phyloP scores from a whole-genome alignment of 2,329 filamentous ascomycete genomes.

The Alternaria ethzedia region DNA sequence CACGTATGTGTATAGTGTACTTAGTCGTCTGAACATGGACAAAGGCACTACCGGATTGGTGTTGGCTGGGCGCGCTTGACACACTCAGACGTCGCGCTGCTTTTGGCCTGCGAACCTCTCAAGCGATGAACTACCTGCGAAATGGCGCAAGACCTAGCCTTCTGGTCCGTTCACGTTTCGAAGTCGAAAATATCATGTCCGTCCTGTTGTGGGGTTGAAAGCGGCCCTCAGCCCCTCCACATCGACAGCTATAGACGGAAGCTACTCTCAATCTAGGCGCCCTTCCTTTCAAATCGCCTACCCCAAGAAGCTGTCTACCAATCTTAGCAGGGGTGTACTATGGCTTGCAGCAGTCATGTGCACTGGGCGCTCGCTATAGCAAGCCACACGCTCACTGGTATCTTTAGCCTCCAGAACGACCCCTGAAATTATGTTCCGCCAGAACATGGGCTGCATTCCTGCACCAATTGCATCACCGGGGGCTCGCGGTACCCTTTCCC shows the following conservation, averaged over 20 bases:
- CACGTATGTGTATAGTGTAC: constrained; percentile 43
- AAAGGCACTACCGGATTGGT: constrained; percentile 50
- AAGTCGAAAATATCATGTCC: constrained; percentile 35
- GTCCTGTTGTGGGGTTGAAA: constrained; percentile 38
- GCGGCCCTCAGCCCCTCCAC: constrained; percentile 36
- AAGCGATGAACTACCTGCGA: constrained; percentile 26
- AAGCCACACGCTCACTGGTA: constrained; percentile 30
- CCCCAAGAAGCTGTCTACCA: constrained; percentile 19
- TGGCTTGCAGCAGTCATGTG: constrained; percentile 37
- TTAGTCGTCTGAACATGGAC: constrained; percentile 48
- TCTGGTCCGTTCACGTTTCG: constrained; percentile 30
- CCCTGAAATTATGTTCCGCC: constrained; percentile 28
- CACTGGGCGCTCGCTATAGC: constrained; percentile 20
- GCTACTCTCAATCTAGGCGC: constrained; percentile 33
- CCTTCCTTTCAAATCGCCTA: constrained; percentile 24
- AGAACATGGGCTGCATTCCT: constrained; percentile 34
- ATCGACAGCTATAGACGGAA: constrained; percentile 26
- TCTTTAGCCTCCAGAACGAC: constrained; percentile 28
- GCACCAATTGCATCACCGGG: constrained; percentile 30
- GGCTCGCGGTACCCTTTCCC: constrained; percentile 21
- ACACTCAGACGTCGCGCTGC: constrained; percentile 40
- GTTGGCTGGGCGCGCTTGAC: constrained; percentile 40
- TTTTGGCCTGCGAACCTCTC: constrained; percentile 37
- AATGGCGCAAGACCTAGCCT: constrained; percentile 27
- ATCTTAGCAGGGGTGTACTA: constrained; percentile 27